Conservation (phyloP, 2,329 filamentous ascomycete species). For the Diplodia mutila region DNA sequence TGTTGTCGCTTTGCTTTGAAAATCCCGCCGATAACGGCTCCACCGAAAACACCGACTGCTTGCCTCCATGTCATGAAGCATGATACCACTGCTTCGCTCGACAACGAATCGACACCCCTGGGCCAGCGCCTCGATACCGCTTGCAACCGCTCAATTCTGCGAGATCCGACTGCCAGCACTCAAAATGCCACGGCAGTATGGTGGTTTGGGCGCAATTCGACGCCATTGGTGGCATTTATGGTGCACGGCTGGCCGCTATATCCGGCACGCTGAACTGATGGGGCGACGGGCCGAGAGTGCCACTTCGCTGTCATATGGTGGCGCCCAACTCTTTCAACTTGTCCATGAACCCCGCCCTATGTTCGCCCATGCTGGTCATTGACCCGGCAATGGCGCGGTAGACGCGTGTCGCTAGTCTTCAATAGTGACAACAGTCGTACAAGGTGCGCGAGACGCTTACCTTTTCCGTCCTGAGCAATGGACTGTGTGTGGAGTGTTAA, state of each 20-base stretch:
- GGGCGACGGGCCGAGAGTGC: neutral
- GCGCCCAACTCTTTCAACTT: neutral
- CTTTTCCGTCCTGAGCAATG: no score
- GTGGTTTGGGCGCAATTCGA: neutral
- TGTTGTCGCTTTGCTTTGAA: neutral
- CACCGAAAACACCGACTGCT: neutral
- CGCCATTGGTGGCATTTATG: neutral
- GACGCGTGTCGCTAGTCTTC: neutral
- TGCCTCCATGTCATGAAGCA: neutral
- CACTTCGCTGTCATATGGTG: neutral
- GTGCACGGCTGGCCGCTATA: neutral
- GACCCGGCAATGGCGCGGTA: neutral
- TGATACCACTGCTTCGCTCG: no score
- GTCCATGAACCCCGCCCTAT: neutral
- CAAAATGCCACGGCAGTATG: neutral
- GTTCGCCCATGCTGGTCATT: neutral
- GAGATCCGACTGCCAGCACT: neutral
- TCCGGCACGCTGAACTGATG: neutral
- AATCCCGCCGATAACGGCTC: constrained; percentile 12
- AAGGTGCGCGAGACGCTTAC: neutral
- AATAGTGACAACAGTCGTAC: neutral
- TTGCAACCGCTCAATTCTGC: neutral
- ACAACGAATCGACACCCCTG: no score
- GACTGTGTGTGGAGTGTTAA: neutral
- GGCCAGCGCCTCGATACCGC: no score